phyloP scores from a whole-genome alignment of 192 early-diverging fungal genomes.

The Dissophora globulifera region DNA sequence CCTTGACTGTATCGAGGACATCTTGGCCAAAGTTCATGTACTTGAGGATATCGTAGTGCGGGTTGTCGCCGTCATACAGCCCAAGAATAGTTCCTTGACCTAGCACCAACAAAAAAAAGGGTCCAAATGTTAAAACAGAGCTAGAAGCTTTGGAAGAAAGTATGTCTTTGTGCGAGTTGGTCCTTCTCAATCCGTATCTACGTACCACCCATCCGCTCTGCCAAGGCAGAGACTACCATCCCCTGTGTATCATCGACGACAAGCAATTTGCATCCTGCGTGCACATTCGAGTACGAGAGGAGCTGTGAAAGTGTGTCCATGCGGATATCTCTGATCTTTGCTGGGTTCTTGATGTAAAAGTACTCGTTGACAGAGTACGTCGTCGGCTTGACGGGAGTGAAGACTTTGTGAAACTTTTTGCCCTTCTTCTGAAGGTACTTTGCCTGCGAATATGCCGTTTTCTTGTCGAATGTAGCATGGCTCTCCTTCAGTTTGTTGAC shows the following conservation, averaged over 20 bases:
- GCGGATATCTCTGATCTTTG: slow-evolving; percentile 83
- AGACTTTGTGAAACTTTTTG: slow-evolving; percentile 86
- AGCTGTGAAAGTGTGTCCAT: slow-evolving; percentile 94
- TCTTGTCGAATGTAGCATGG: slow-evolving; percentile 87
- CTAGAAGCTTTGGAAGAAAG: too few species aligned
- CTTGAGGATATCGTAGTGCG: slow-evolving; percentile 77
- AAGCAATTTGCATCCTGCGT: slow-evolving; percentile 71
- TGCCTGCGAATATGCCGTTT: slow-evolving; percentile 95
- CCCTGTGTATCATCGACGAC: slow-evolving; percentile 95
- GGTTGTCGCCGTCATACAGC: slow-evolving; percentile 78
- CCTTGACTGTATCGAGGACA: slow-evolving; percentile 62
- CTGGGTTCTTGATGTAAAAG: slow-evolving; percentile 81
- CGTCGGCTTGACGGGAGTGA: slow-evolving; percentile 81
- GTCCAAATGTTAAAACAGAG: too few species aligned
- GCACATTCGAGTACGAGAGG: slow-evolving; percentile 85
- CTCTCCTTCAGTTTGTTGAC: slow-evolving; percentile 85
- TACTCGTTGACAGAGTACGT: slow-evolving; percentile 81
- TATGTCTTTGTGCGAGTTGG: too few species aligned
- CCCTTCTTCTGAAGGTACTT: slow-evolving; percentile 94
- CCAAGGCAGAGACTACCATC: slow-evolving; percentile 79
- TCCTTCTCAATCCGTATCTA: too few species aligned
- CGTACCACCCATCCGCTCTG: slow-evolving; percentile 76
- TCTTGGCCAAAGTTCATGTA: slow-evolving; percentile 80
- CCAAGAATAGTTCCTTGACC: slow-evolving; percentile 72
- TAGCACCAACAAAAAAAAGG: too few species aligned